Base-by-base conservation (phyloP, 371 early-diverging fungal species). In the Rhizopus delemar region DNA sequence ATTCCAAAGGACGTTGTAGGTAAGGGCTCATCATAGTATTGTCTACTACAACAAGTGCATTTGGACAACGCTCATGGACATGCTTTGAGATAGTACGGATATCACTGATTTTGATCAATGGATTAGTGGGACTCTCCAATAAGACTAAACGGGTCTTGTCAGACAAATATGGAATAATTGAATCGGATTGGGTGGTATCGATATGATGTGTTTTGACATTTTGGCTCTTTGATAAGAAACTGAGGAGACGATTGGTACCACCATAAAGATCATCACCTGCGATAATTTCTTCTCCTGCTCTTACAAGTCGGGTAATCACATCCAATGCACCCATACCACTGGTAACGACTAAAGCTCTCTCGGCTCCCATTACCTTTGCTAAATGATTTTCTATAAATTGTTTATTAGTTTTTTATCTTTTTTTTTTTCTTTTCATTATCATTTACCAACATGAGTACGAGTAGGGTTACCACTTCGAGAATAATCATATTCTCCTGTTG, bases 21-120 rank as follows among this genome's bases (percentile, higher is more conserved):
- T 91, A 89, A 33, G 96, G 96, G 16, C 86, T 86, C 93, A 93
- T 92, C 92, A 95, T 93, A 60, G 96, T 95, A 67, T 95, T 95
- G 66, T 95, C 96, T 3, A 95, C 96, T 22, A 93, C 93, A 6
- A 95, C 89, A 8, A 93, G 67, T 11, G 90, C 91, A 49, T 84
- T 77, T 3, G 92, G 90, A 57, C 86, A 86, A 22, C 72, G 69
- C 54, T 74, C 82, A 48, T 88, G 86, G 1, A 91, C 93, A 31
- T 87, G 66, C 51, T 81, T 71, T 31, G 84, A 69, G 58, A 94
- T 90, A 53, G 85, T 77, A 33, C 83, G 86, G 41, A 95, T 89
- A 68, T 95, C 94, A 22, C 83, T 86, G 49, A 95, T 87, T 59
- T 90, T 89, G 69, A 94, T 87, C 56, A 91, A 64, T 5, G 96